These are phyloP conservation scores for Nannizzia gypsea DNA, from an alignment of 2,329 filamentous ascomycete genomes.

Conservation along the genomic window DNA sequence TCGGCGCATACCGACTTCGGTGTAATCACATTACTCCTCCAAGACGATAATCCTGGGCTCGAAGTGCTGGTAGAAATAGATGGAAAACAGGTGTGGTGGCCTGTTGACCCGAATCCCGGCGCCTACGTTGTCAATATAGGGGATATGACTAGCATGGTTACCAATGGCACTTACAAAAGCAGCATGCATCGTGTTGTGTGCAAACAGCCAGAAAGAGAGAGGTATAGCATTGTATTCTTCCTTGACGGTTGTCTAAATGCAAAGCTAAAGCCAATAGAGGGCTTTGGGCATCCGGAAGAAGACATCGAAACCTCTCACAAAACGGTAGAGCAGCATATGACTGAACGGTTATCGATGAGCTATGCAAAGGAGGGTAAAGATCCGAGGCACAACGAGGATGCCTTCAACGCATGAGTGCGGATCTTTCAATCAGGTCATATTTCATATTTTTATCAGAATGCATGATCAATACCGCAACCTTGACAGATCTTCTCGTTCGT, in stretches of 20 bases:
- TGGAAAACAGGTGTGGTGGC: slow-evolving; percentile 30
- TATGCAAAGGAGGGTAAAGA: slow-evolving; percentile 1
- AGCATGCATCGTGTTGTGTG: slow-evolving; percentile 35
- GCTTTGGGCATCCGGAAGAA: not conserved
- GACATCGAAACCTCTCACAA: not conserved
- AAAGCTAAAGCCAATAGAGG: not conserved
- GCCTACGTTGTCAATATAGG: slow-evolving; percentile 43
- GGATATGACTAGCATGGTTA: slow-evolving; percentile 41
- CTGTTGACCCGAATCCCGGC: slow-evolving; percentile 33
- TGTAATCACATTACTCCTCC: slow-evolving; percentile 43
- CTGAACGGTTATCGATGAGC: slow-evolving; percentile 1
- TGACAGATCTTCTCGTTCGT: too few relatives aligned
- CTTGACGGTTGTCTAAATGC: slow-evolving; percentile 2
- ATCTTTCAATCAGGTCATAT: not conserved
- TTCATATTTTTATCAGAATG: too few relatives aligned
- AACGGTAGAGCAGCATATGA: slow-evolving; percentile 4
- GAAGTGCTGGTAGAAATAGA: slow-evolving; percentile 39
- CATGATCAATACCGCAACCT: too few relatives aligned
- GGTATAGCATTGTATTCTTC: slow-evolving; percentile 5
- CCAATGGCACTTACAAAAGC: slow-evolving; percentile 30
- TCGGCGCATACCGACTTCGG: slow-evolving; percentile 41
- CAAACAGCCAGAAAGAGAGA: slow-evolving; percentile 2
- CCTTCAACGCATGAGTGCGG: not conserved
- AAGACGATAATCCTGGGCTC: slow-evolving; percentile 40
- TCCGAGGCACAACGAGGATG: not conserved